phyloP scores from a whole-genome alignment of 805 yeast genomes.

The Suhomyces sp. region DNA sequence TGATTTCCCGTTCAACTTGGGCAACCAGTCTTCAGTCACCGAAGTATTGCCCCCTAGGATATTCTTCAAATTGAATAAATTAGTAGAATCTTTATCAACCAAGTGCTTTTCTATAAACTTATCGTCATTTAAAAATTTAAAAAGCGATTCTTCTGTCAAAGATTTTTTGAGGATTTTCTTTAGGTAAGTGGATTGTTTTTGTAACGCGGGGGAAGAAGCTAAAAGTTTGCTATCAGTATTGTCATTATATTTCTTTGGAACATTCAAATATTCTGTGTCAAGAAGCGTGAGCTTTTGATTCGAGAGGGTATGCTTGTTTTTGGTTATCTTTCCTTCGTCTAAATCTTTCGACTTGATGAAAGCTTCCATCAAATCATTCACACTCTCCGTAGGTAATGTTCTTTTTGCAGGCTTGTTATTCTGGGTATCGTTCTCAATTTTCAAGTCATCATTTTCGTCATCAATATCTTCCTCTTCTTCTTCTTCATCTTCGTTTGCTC shows the following conservation, averaged over 20 bases:
- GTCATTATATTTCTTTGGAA: constrained; percentile 13
- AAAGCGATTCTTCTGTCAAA: constrained; percentile 17
- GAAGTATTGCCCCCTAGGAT: constrained; percentile 21
- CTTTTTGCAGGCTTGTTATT: constrained; percentile 2
- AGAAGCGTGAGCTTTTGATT: constrained; percentile 18
- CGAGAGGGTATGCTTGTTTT: constrained; percentile 3
- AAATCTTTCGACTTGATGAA: constrained; percentile 28
- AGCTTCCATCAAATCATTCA: constrained; percentile 30
- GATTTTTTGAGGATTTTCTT: constrained; percentile 25
- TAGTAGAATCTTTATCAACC: constrained; percentile 19
- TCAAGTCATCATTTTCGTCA: constrained; percentile 2
- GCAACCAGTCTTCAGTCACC: constrained; percentile 17
- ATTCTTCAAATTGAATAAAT: constrained; percentile 33
- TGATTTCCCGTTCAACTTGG: constrained; percentile 13
- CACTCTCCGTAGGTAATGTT: constrained; percentile 7
- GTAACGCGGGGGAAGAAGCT: constrained; percentile 32
- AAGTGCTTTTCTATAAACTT: constrained; percentile 24
- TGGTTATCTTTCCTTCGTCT: constrained; percentile 12
- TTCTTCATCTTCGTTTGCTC: constrained; percentile 9
- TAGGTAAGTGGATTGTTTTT: constrained; percentile 25
- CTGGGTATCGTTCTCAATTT: constrained; percentile 1
- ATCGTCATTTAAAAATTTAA: constrained; percentile 22
- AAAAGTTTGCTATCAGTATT: constrained; percentile 17
- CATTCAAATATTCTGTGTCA: constrained; percentile 15
- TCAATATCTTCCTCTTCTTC: constrained; percentile 3